These are phyloP conservation scores for Talaromyces sp. DNA, from an alignment of 2,329 filamentous ascomycete genomes.

Conservation along the genomic window DNA sequence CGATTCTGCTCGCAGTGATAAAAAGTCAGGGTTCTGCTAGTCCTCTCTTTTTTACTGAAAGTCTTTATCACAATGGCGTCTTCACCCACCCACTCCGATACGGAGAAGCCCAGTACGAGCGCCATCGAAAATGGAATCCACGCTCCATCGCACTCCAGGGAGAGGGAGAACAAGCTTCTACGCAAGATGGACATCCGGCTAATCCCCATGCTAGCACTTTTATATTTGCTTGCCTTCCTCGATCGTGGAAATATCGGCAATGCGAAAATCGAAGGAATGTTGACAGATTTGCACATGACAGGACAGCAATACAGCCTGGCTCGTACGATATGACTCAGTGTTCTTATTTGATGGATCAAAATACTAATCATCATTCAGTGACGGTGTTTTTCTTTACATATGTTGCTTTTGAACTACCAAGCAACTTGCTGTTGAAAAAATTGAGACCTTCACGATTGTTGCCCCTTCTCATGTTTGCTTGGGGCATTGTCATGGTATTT, in stretches of 20 bases:
- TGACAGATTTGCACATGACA: slow-evolving; percentile 47
- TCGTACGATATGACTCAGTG: slow-evolving; percentile 15
- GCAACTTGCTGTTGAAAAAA: slow-evolving; percentile 45
- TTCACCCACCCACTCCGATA: slow-evolving; percentile 2
- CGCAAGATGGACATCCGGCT: slow-evolving; percentile 37
- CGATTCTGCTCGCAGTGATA: background rate
- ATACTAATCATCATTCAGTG: slow-evolving; percentile 42
- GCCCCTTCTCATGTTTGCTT: slow-evolving; percentile 40
- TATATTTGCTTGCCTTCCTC: slow-evolving; percentile 47
- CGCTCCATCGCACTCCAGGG: background rate
- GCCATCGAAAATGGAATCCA: slow-evolving; percentile 1
- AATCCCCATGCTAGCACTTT: slow-evolving; percentile 34
- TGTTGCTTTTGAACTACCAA: slow-evolving; percentile 41
- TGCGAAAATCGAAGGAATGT: slow-evolving; percentile 54
- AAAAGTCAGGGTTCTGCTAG: background rate
- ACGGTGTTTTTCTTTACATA: slow-evolving; percentile 55
- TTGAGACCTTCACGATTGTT: slow-evolving; percentile 41
- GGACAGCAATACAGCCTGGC: slow-evolving; percentile 27
- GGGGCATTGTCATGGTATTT: slow-evolving; percentile 47
- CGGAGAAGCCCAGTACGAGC: slow-evolving; percentile 1
- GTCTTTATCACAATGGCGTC: background rate
- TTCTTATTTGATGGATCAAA: slow-evolving; percentile 18
- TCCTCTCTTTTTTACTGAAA: background rate
- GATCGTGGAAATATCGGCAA: slow-evolving; percentile 54
- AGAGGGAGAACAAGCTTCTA: slow-evolving; percentile 31